Base-by-base conservation (phyloP, 192 early-diverging fungal species). In the Polychytrium aggregatum region DNA sequence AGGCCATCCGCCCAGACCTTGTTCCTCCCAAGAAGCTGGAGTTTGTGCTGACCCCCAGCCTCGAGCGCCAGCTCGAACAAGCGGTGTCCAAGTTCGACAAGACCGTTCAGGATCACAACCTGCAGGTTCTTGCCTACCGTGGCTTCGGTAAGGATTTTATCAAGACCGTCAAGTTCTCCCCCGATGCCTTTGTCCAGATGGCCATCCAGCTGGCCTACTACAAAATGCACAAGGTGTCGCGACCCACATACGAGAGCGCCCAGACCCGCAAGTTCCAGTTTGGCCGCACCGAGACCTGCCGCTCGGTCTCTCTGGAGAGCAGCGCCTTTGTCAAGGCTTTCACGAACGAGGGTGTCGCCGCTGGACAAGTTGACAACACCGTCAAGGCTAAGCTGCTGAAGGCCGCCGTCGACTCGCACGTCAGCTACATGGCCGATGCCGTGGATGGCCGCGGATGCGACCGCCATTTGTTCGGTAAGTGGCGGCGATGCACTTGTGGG, bases 171-270 rank as follows among this genome's bases (percentile, higher is more conserved):
- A 52, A 57, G 24, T 43, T 68, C 20, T 73, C 70, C 11, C 73
- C 73, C 26, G 73, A 76, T 38, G 73, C 69, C 2, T 76, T 68
- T 44, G 73, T 60, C n/a, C 73, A 76, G 49, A 91, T 98, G 91
- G 81, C 85, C 37, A 91, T 96, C 53, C 95, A 98, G 72, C 72
- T 96, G 26, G 95, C 90, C n/a, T 94, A 97, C 71, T 92, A 78
- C 65, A 88, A 89, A 64, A 82, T 88, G 64, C 79, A 88, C 54
- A 87, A 87, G 25, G 61, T 62, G 14, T 77, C 60, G 41, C 60
- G 73, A 21, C 78, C 92, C 4, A 96, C 92, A 3, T 98, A 98
- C 65, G 95, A 98, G 66, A 80, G 81, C 53, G 90, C 87, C 31
- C 84, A 87, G 72, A 93, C 88, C 25, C 76, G 89, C 56, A 87